phyloP scores from a whole-genome alignment of 2,329 filamentous ascomycete species.

The Bipolaris gigantea region DNA sequence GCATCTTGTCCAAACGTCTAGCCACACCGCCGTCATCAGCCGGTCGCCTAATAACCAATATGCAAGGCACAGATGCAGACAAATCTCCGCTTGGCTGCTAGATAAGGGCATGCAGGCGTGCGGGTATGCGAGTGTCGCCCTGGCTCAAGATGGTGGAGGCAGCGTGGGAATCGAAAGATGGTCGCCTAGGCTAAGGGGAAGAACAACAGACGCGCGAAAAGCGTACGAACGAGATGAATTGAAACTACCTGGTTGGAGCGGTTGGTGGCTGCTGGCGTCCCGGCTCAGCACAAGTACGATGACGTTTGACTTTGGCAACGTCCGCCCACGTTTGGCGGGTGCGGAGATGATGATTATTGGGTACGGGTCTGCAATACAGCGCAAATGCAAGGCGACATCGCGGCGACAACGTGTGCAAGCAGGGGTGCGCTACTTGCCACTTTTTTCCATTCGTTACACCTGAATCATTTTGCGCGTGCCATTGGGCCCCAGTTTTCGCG shows the following conservation, averaged over 20 bases:
- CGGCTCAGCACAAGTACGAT: constrained; percentile 5
- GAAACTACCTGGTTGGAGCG: not conserved
- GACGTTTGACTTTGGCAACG: constrained; percentile 7
- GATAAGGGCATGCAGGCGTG: not conserved
- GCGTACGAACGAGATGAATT: constrained; percentile 1
- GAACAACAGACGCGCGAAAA: not conserved
- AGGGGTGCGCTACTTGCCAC: not conserved
- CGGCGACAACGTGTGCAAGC: not conserved
- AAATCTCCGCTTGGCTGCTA: constrained; percentile 9
- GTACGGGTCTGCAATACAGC: not conserved
- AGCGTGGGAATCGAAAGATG: not conserved
- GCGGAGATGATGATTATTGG: constrained; percentile 4
- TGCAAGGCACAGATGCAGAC: constrained; percentile 15
- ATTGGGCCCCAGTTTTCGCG: constrained; percentile 93
- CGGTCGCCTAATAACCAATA: not conserved
- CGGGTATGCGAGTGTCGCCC: not conserved
- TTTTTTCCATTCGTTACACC: constrained; percentile 1
- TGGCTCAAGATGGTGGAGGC: not conserved
- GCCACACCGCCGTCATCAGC: not conserved
- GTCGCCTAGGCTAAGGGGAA: not conserved
- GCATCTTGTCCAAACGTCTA: not conserved
- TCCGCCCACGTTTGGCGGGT: constrained; percentile 2
- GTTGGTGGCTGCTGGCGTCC: not conserved
- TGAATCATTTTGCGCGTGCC: constrained; percentile 51
- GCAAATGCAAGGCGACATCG: not conserved